Evolutionary conservation across 2,329 filamentous ascomycete species (phyloP).

Genomic region (Colletotrichum eremochloae): DNA sequence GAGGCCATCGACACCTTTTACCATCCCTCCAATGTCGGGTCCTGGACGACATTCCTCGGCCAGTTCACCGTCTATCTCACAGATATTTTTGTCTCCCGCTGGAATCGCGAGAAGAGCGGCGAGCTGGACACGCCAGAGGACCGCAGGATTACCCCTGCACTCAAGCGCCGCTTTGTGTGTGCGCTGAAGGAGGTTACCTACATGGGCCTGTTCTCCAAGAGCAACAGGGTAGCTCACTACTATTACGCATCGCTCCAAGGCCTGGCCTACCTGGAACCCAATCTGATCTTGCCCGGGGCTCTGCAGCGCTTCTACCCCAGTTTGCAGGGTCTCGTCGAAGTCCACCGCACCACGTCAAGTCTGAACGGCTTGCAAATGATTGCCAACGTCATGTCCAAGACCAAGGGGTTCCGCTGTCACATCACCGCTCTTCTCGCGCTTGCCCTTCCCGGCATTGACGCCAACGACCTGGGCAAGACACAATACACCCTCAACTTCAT

Average conservation of each 20-base stretch:
- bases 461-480: constrained; percentile 97
- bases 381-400: constrained; percentile 89
- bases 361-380: constrained; percentile 93
- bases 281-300: constrained; percentile 91
- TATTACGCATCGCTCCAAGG: constrained; percentile 92
- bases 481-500: constrained; percentile 95
- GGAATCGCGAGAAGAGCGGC: constrained; percentile 94
- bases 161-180: constrained; percentile 91
- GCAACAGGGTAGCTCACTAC: constrained; percentile 89
- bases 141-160: constrained; percentile 80
- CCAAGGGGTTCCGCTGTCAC: constrained; percentile 97
- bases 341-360: constrained; percentile 95
- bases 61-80: constrained; percentile 93
- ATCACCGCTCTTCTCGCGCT: constrained; percentile 94
- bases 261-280: constrained; percentile 89
- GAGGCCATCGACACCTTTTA: constrained; percentile 98
- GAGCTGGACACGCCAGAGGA: constrained; percentile 89
- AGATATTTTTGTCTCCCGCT: constrained; percentile 96
- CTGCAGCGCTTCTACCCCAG: constrained; percentile 97
- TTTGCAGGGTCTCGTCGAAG: constrained; percentile 95
- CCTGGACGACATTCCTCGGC: constrained; percentile 90
- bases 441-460: constrained; percentile 94
- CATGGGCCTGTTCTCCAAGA: constrained; percentile 98
- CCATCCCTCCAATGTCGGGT: constrained; percentile 95
- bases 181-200: constrained; percentile 93